Conservation (phyloP, 1,284 basidiomycete species). For the Cryptococcus neoformans region DNA sequence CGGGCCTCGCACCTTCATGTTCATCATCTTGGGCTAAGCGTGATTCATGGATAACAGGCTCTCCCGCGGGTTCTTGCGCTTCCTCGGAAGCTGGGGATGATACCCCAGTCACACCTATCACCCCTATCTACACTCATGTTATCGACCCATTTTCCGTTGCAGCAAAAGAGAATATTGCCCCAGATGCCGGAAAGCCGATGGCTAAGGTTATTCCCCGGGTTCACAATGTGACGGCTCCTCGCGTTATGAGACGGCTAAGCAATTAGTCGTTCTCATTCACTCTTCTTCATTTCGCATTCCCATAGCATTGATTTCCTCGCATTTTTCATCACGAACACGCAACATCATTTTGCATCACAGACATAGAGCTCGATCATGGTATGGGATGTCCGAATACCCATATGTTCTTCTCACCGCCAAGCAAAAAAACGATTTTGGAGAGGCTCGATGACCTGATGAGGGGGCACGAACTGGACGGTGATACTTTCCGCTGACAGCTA, state of each 20-base stretch:
- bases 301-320: constrained; percentile 1
- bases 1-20: constrained; percentile 38
- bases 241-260: constrained; percentile 33
- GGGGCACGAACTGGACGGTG: background rate
- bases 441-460: background rate
- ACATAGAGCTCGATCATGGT: background rate
- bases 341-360: constrained; percentile 2
- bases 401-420: background rate
- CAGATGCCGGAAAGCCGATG: constrained; percentile 14
- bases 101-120: constrained; percentile 46
- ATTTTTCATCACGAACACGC: constrained; percentile 1
- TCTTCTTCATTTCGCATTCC: background rate
- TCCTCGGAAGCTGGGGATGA: constrained; percentile 49
- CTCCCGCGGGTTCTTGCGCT: constrained; percentile 39
- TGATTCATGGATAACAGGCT: constrained; percentile 33
- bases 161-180: constrained; percentile 46
- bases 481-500: background rate
- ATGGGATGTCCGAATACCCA: background rate
- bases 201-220: constrained; percentile 7
- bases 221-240: constrained; percentile 8
- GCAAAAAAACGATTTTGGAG: no score
- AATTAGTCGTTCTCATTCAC: constrained; percentile 18
- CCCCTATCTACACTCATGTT: constrained; percentile 35
- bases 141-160: constrained; percentile 29
- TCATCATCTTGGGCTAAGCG: constrained; percentile 34